Evolutionary conservation across 768 basidiomycete species (phyloP), one percentile per base, ranked within the genome.

Genomic region (Xerocomellus amylosporus): DNA sequence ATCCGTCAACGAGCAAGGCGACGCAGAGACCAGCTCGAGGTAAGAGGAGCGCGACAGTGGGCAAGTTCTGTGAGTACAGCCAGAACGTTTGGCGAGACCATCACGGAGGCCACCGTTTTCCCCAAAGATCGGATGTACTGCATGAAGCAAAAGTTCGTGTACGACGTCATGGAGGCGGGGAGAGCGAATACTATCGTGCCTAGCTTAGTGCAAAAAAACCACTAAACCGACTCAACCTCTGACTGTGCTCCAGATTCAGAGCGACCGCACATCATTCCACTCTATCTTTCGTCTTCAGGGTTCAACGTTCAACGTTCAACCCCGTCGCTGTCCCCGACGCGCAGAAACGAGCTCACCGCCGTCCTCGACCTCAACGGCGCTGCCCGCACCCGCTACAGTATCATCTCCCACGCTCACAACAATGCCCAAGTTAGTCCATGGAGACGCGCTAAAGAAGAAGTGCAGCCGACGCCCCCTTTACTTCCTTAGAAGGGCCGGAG

Each of bases 231-330:
- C n/a, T n/a, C n/a, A 45, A 17, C 40, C n/a, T 49, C 20, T 14
- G 1, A 61, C 46, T 54, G n/a, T 36, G 49, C 54, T 56, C 8
- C 68, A 94, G 92, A 87, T n/a, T n/a, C n/a, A n/a, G n/a, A n/a
- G 70, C 90, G 92, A 38, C 93, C 93, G 0, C 77, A 84, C 17
- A 85, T 95, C 56, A 77, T 88, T 49, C 88, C 91, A 8, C 82
- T 96, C 54, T 93, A 93, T 71, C 76, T 91, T 39, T 94, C 92
- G 1, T 77, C 90, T 1, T 77, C 91, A 15, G 90, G 84, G 7
- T 88, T 84, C 75, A 88, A 82, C 62, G 24, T 24, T 24, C 24
- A 24, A 24, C 24, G 4, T 24, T 24, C 24, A 24, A 24, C 85
- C 0, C 66, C 75, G 1, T 82, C 84, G 2, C 63, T 86, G 1